phyloP scores from a whole-genome alignment of 805 yeast species.

The Tetrapisispora taiwanensis region DNA sequence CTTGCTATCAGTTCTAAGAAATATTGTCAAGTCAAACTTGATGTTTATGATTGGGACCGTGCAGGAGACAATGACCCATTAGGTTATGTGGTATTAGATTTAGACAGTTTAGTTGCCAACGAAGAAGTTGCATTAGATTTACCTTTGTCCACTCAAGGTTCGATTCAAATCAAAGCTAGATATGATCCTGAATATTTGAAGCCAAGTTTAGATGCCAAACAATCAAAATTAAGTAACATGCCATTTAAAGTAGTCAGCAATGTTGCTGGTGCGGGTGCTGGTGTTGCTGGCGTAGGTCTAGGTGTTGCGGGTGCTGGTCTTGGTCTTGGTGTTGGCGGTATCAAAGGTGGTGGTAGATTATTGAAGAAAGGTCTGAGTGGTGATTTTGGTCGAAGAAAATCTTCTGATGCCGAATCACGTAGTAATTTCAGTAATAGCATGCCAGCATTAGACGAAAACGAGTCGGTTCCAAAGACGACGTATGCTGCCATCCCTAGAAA shows the following conservation, averaged over 20 bases:
- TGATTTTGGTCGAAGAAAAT: conserved; percentile 3
- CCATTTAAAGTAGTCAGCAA: conserved; percentile 39
- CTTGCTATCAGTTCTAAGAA: conserved; percentile 57
- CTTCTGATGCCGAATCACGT: neutral
- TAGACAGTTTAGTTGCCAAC: conserved; percentile 39
- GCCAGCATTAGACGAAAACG: conserved; percentile 2
- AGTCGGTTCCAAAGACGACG: conserved; percentile 23
- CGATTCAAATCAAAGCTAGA: conserved; percentile 40
- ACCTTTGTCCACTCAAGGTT: conserved; percentile 55
- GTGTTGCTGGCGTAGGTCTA: conserved; percentile 28
- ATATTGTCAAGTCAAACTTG: conserved; percentile 38
- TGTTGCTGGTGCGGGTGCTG: conserved; percentile 32
- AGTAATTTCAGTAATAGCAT: neutral
- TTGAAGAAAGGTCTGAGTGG: conserved; percentile 23
- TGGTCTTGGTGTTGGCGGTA: conserved; percentile 38
- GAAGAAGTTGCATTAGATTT: conserved; percentile 38
- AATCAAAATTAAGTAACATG: conserved; percentile 30
- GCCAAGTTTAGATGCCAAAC: conserved; percentile 35
- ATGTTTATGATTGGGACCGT: conserved; percentile 69
- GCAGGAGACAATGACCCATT: conserved; percentile 57
- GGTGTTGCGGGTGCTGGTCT: conserved; percentile 29
- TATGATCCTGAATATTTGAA: conserved; percentile 60
- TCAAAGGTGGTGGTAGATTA: conserved; percentile 38
- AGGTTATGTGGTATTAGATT: conserved; percentile 44
- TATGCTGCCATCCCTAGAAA: conserved; percentile 19